Base-by-base conservation (phyloP, 805 yeast genomes). In the Pichia ethanolica region DNA sequence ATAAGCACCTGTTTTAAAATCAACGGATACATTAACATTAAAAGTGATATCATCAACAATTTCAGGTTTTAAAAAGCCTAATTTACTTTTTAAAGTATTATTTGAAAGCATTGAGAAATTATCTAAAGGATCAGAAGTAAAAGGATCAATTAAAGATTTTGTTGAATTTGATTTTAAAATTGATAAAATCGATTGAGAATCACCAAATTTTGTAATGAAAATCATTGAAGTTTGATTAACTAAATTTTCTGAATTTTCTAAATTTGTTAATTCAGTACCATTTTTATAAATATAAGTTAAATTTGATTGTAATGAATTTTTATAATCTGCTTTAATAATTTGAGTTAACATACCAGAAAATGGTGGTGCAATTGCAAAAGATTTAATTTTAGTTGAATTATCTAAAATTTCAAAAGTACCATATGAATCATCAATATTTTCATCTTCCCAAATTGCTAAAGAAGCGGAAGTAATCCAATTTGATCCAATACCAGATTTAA, bases 391-490 rank as follows among this genome's bases (percentile, higher is more conserved):
- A 7, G 70, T 62, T 7, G 63, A 44, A 51, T 67, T 69, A 28
- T 60, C 63, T 47, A 53, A 54, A 5, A 55, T 36, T 1, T 60
- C 35, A 1, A 77, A 54, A 10, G 64, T 61, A 50, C 83, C 83
- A 6, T 56, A 46, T 37, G 74, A 65, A 20, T 59, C 58, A 10
- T 56, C 65, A 32, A 81, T 70, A 11, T 66, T 54, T 1, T 60
- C 55, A 46, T 71, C 70, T 60, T 79, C 82, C 77, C 81, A 82
- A 20, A 79, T 67, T 38, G 77, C 68, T 34, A 82, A 56, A 52
- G 73, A 77, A 11, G 81, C 86, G 30, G 82, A 67, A 13, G 80
- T 65, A 43, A 81, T 73, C 89, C 89, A 82, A 60, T 80, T 78
- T 25, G 73, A 69, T 1, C 78, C 78, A 44, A 71, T 58, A 33